A percentile compares a stretch with the other conserved stretches of the same genome.
These are phyloP conservation scores for Termitomyces eurrhizus DNA, from an alignment of 768 basidiomycete genomes.

Conservation along the genomic window DNA sequence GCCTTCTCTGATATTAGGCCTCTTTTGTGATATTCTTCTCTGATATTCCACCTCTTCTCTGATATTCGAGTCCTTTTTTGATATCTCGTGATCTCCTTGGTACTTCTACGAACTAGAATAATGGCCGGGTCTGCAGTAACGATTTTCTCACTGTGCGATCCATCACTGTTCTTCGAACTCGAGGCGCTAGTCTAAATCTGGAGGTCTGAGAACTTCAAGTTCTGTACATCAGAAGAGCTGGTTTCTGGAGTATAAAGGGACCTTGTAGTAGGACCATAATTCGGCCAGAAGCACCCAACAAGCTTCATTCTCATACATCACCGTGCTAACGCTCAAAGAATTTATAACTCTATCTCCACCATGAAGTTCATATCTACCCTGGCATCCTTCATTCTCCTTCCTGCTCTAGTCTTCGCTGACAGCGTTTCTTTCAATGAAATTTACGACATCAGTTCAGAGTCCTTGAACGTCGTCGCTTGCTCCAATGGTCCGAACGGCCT, in stretches of 20 bases:
- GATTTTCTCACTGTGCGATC: neutral
- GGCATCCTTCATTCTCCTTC: slow-evolving; percentile 10
- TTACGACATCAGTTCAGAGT: slow-evolving; percentile 34
- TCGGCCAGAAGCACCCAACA: neutral
- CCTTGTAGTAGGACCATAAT: neutral
- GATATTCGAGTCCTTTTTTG: neutral
- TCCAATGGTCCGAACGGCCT: slow-evolving; percentile 44
- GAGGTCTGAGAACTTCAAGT: neutral
- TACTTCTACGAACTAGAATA: neutral
- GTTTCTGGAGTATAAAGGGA: neutral
- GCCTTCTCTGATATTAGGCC: too few species aligned
- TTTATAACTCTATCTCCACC: neutral
- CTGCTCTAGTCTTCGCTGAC: neutral
- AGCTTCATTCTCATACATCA: neutral
- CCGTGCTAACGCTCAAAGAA: neutral
- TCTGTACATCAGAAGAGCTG: neutral
- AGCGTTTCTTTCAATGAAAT: slow-evolving; percentile 30
- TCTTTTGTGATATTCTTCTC: too few species aligned
- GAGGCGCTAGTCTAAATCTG: neutral
- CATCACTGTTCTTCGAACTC: neutral
- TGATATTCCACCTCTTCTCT: neutral
- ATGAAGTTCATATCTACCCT: slow-evolving; percentile 19
- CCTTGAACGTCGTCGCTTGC: slow-evolving; percentile 39
- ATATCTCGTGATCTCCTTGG: neutral
- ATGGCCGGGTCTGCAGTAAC: neutral